Conservation (phyloP, 2,329 filamentous ascomycete species). For the Tolypocladium endophyticum region DNA sequence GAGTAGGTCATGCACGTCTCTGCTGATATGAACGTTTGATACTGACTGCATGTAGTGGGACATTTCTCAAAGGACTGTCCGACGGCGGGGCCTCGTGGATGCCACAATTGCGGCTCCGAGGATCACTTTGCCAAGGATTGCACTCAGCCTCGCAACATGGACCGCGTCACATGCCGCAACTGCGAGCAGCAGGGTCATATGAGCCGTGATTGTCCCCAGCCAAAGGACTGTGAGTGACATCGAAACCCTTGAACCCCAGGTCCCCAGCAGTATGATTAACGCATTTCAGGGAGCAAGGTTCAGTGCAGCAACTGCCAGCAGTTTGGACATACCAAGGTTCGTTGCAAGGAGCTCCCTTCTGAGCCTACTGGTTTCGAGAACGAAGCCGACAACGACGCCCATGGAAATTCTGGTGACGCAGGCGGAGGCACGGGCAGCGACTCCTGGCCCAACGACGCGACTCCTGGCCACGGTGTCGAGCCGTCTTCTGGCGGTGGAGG, state of each 20-base stretch:
- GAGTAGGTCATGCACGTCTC: conserved; percentile 30
- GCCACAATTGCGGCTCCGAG: conserved; percentile 53
- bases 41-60: conserved; percentile 30
- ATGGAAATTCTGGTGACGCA: not conserved
- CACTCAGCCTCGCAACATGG: conserved; percentile 31
- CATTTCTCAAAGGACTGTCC: conserved; percentile 57
- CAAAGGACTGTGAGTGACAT: conserved; percentile 26
- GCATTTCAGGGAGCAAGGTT: conserved; percentile 24
- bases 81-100: conserved; percentile 42
- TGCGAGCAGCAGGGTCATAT: conserved; percentile 52
- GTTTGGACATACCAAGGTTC: conserved; percentile 27
- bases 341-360: conserved; percentile 18
- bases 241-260: not conserved
- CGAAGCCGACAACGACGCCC: not conserved
- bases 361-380: conserved; percentile 2
- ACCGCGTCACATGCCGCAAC: conserved; percentile 45
- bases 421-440: not conserved
- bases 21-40: not conserved
- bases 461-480: not conserved
- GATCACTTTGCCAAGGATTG: conserved; percentile 48
- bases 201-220: conserved; percentile 52
- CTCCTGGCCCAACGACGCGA: not conserved
- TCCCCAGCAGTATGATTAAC: conserved; percentile 9
- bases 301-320: conserved; percentile 27
- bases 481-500: not conserved